These are phyloP conservation scores for Durio zibethinus DNA, from an alignment of 345 rosid genomes.

Conservation along the genomic window DNA sequence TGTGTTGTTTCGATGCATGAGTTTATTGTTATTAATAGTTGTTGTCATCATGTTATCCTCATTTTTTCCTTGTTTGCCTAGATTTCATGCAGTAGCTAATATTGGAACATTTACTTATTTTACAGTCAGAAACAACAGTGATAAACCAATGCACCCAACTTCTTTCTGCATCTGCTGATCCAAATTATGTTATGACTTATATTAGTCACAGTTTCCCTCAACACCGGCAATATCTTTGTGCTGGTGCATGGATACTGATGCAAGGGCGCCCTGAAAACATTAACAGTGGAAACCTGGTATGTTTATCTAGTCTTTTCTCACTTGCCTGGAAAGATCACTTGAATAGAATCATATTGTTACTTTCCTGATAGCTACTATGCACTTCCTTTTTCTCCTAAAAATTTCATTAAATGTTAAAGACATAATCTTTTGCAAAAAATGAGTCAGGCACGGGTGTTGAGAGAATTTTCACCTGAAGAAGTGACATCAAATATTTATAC, in stretches of 20 bases:
- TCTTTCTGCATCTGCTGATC: slow-evolving; percentile 82
- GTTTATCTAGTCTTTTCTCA: slow-evolving; percentile 5
- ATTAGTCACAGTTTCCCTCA: slow-evolving; percentile 70
- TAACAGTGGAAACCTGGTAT: slow-evolving; percentile 82
- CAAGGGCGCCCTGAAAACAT: slow-evolving; percentile 88
- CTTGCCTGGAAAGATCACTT: slow-evolving; percentile 1
- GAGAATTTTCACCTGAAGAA: slow-evolving; percentile 94
- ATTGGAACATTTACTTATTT: slow-evolving; percentile 17
- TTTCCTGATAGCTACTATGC: neutral
- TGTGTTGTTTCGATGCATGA: neutral
- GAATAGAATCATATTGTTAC: slow-evolving; percentile 8
- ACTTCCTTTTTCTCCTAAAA: slow-evolving; percentile 8
- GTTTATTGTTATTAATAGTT: neutral
- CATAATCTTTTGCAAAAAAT: slow-evolving; percentile 17
- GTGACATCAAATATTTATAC: slow-evolving; percentile 92
- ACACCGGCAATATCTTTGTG: slow-evolving; percentile 87
- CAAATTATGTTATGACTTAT: slow-evolving; percentile 73
- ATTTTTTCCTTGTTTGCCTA: neutral
- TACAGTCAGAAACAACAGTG: slow-evolving; percentile 83
- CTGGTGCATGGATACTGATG: slow-evolving; percentile 97
- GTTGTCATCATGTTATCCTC: neutral
- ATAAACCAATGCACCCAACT: slow-evolving; percentile 89
- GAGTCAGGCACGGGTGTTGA: slow-evolving; percentile 69
- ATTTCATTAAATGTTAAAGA: slow-evolving; percentile 9
- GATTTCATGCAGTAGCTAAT: slow-evolving; percentile 14